Percentiles rank a stretch among this genome's conserved stretches.
Evolutionary conservation across 768 basidiomycete species (phyloP).

Genomic region (Panaeolus cyanescens): DNA sequence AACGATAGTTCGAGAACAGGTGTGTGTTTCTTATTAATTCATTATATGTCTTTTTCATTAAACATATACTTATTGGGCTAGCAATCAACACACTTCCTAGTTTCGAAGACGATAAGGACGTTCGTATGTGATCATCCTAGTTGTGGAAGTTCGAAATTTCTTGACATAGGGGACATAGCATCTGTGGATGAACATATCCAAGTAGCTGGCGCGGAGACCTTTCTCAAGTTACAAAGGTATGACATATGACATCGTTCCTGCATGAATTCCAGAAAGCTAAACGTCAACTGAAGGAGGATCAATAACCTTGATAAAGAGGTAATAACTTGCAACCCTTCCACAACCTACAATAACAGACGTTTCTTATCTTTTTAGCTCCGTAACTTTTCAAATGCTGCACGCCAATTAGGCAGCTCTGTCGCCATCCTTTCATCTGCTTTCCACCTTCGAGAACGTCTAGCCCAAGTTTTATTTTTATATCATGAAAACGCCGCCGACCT

Average conservation of each 20-base stretch:
- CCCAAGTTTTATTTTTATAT: constrained; percentile 70
- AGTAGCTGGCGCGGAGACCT: constrained; percentile 63
- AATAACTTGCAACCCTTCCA: constrained; percentile 5
- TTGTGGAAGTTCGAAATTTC: background rate
- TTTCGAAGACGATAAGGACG: constrained; percentile 66
- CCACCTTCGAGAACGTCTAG: constrained; percentile 68
- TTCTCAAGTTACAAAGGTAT: constrained; percentile 64
- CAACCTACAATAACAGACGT: background rate
- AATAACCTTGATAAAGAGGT: constrained; percentile 70
- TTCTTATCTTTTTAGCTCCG: constrained; percentile 47
- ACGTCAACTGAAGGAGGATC: constrained; percentile 42
- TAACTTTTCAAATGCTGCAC: constrained; percentile 75
- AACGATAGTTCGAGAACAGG: constrained; percentile 29
- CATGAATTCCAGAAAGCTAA: background rate
- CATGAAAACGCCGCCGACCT: constrained; percentile 75
- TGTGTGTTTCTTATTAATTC: constrained; percentile 18
- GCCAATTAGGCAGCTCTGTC: constrained; percentile 76
- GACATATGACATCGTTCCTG: constrained; percentile 12
- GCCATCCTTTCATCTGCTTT: constrained; percentile 76
- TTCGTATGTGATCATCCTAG: constrained; percentile 49
- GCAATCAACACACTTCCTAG: constrained; percentile 39
- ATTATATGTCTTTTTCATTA: background rate
- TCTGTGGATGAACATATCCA: constrained; percentile 73
- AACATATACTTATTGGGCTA: constrained; percentile 5
- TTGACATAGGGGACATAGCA: constrained; percentile 33